Evolutionary conservation across 1,139 yeast genomes (phyloP).

Genomic region (Debaryomyces singareniensis): DNA sequence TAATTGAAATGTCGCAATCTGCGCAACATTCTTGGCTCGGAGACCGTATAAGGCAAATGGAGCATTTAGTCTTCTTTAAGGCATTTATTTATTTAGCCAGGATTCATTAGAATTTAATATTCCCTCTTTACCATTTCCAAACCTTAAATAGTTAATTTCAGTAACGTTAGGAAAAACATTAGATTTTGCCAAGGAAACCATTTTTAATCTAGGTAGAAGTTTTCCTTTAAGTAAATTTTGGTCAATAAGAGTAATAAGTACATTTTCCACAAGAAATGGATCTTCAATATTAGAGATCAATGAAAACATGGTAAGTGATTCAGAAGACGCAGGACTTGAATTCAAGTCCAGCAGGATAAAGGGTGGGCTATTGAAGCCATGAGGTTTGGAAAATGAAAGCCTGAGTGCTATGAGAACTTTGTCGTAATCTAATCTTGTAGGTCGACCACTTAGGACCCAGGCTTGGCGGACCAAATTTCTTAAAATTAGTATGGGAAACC

Average conservation of each 20-base stretch:
- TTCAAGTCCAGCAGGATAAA: slow-evolving; percentile 7
- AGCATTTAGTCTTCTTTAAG: background rate
- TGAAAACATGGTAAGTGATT: slow-evolving; percentile 2
- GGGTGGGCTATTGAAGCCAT: too few species aligned
- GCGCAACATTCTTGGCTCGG: background rate
- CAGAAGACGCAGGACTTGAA: background rate
- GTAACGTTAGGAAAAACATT: slow-evolving; percentile 45
- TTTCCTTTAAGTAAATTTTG: slow-evolving; percentile 51
- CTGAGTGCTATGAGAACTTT: slow-evolving; percentile 16
- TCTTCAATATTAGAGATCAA: slow-evolving; percentile 11
- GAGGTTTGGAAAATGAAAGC: slow-evolving; percentile 2
- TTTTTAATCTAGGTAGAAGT: slow-evolving; percentile 36
- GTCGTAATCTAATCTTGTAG: slow-evolving; percentile 25
- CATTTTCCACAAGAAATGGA: slow-evolving; percentile 37
- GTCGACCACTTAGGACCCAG: slow-evolving; percentile 25
- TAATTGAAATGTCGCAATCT: background rate
- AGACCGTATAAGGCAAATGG: slow-evolving; percentile 1
- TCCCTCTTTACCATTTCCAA: slow-evolving; percentile 15
- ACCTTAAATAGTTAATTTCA: slow-evolving; percentile 23
- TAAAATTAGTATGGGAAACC: slow-evolving; percentile 36
- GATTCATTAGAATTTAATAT: slow-evolving; percentile 8
- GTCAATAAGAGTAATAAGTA: slow-evolving; percentile 45
- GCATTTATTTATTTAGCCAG: slow-evolving; percentile 10
- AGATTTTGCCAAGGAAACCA: slow-evolving; percentile 43
- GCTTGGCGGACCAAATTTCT: slow-evolving; percentile 38